Evolutionary conservation across 257 asterid genomes (phyloP), one percentile per base, ranked within the genome.

Genomic region (Nicotiana tabacum): DNA sequence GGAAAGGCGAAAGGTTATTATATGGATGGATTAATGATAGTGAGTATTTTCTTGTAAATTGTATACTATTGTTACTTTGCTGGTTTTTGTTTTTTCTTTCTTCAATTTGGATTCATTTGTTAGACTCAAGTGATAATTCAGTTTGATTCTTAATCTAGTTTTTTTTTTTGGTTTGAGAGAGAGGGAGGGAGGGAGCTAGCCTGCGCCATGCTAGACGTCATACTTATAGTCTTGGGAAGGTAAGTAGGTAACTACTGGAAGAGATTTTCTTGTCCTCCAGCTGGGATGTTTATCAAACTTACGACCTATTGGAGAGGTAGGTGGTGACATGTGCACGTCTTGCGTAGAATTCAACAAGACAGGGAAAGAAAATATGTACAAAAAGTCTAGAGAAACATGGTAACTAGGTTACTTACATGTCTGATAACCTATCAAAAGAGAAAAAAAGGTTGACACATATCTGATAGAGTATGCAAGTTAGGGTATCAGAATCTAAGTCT

Each of bases 1-100:
- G 99, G 99, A 93, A 89, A 88, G 99, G 99, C 30, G 99, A 95
- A 90, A 89, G 97, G 81, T 83, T 90, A 78, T 43, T 95, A 78
- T 96, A 88, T 85, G 95, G 93, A 57, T 92, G 97, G 77, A 85
- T 91, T 30, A 81, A 90, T 67, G 84, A 89, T 84, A 90, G 99
- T 94, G 86, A 88, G 98, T 90, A 85, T 81, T 83, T 53, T 57
- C 66, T 57, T 9, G 48, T 43, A 76, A 51, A 58, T 33, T 33
- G 6, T 66, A n/a, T 79, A 51, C 24, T 65, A 21, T 65, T 30
- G 18, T 65, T 48, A 16, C 70, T 64, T 58, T 79, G 4, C 39
- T 24, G 82, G 56, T n/a, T 77, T 76, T 48, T 77, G 61, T 39
- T 37, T 79, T 10, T 66, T 24, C 2, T 9, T 61, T 39, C 57